Conservation (phyloP, 805 yeast genomes). For the Metschnikowia dekortorum region DNA sequence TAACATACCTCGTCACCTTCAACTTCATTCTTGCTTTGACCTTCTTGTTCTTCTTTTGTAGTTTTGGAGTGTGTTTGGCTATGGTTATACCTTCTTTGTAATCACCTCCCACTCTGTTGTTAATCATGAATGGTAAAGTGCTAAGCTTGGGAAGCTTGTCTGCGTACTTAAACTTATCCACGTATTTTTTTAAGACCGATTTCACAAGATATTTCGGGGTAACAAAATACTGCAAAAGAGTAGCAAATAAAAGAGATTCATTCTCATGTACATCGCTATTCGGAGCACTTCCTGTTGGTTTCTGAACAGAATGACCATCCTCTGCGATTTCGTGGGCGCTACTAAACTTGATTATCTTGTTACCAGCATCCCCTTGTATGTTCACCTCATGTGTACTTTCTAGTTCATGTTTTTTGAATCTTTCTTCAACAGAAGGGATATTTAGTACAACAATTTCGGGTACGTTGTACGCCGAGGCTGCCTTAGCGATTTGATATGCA, state of each 20-base stretch:
- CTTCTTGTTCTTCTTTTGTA: slow-evolving; percentile 42
- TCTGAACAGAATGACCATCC: slow-evolving; percentile 8
- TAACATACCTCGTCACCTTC: slow-evolving; percentile 65
- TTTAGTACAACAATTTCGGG: slow-evolving; percentile 73
- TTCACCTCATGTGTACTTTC: slow-evolving; percentile 18
- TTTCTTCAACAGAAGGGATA: slow-evolving; percentile 28
- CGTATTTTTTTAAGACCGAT: slow-evolving; percentile 48
- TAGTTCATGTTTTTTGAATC: slow-evolving; percentile 15
- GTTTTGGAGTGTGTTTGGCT: slow-evolving; percentile 36
- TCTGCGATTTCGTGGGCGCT: slow-evolving; percentile 27
- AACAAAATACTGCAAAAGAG: slow-evolving; percentile 71
- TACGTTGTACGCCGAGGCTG: slow-evolving; percentile 64
- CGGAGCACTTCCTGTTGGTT: slow-evolving; percentile 14
- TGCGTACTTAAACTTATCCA: slow-evolving; percentile 56
- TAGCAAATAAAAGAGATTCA: slow-evolving; percentile 54
- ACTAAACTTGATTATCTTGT: slow-evolving; percentile 30
- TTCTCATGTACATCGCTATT: slow-evolving; percentile 18
- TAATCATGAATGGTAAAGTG: slow-evolving; percentile 69
- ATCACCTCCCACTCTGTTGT: slow-evolving; percentile 30
- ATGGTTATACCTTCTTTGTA: slow-evolving; percentile 65
- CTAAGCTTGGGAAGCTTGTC: slow-evolving; percentile 65
- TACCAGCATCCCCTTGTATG: slow-evolving; percentile 21
- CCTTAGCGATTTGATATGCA: slow-evolving; percentile 75
- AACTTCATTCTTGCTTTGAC: slow-evolving; percentile 35
- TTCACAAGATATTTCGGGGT: slow-evolving; percentile 80